Conservation (phyloP, 352 stramenopile genomes). For the Phytophthora crassamura region DNA sequence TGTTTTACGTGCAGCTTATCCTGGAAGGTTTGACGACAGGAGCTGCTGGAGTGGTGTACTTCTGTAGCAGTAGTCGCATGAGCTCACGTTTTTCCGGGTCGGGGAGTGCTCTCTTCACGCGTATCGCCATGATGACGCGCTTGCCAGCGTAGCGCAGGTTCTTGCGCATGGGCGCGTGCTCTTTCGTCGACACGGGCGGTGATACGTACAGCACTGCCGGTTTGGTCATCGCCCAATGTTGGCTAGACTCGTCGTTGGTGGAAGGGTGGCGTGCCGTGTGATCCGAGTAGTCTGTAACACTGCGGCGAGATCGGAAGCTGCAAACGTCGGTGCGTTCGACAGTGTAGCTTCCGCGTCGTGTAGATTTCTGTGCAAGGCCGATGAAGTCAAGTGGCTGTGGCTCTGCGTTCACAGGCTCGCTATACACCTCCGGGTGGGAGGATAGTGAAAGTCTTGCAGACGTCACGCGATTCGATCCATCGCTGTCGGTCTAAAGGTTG, state of each 20-base stretch:
- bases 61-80: slow-evolving; percentile 60
- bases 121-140: slow-evolving; percentile 72
- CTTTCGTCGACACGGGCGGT: neutral
- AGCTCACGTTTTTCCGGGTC: slow-evolving; percentile 61
- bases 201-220: slow-evolving; percentile 1
- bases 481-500: slow-evolving; percentile 15
- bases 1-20: neutral
- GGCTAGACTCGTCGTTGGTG: slow-evolving; percentile 6
- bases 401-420: slow-evolving; percentile 5
- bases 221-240: slow-evolving; percentile 16
- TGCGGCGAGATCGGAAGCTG: slow-evolving; percentile 31
- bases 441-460: slow-evolving; percentile 12
- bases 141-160: slow-evolving; percentile 66
- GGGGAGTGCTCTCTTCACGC: slow-evolving; percentile 55
- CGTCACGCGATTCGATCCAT: slow-evolving; percentile 17
- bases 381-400: slow-evolving; percentile 13
- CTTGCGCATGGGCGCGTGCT: slow-evolving; percentile 19
- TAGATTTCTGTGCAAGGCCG: slow-evolving; percentile 10
- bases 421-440: slow-evolving; percentile 1
- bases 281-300: slow-evolving; percentile 20
- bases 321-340: slow-evolving; percentile 24
- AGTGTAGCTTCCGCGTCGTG: neutral
- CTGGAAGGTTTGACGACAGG: no score
- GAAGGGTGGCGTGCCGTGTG: slow-evolving; percentile 13
- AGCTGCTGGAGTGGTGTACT: slow-evolving; percentile 21